phyloP scores from a whole-genome alignment of 352 stramenopile genomes.

The Elongisporangium prolatum region DNA sequence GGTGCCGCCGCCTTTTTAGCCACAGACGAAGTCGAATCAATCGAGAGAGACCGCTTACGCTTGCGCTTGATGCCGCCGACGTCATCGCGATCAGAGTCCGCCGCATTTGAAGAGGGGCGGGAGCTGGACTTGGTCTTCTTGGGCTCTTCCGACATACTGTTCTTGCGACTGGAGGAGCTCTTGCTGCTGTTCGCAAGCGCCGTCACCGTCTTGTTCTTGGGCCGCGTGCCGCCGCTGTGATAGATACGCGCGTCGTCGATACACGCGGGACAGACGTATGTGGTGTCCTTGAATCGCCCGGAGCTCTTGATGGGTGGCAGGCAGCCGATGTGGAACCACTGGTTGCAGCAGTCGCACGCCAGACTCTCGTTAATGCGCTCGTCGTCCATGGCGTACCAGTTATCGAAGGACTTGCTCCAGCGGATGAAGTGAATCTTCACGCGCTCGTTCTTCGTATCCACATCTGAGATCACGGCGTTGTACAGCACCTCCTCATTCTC shows the following conservation, averaged over 20 bases:
- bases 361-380: conserved; percentile 86
- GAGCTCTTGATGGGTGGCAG: conserved; percentile 82
- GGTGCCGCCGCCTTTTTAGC: conserved; percentile 17
- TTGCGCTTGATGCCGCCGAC: conserved; percentile 5
- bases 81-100: not conserved
- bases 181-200: conserved; percentile 4
- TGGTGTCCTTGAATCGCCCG: conserved; percentile 80
- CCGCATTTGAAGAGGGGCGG: not conserved
- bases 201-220: conserved; percentile 34
- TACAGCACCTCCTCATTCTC: conserved; percentile 86
- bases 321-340: conserved; percentile 86
- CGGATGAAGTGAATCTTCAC: conserved; percentile 87
- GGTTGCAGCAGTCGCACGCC: conserved; percentile 86
- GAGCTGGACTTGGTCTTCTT: not conserved
- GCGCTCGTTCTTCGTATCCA: conserved; percentile 63
- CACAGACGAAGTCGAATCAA: conserved; percentile 9
- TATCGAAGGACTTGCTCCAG: conserved; percentile 86
- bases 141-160: conserved; percentile 14
- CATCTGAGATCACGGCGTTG: conserved; percentile 80
- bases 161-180: conserved; percentile 6
- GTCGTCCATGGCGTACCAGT: conserved; percentile 88
- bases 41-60: conserved; percentile 31
- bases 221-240: conserved; percentile 46
- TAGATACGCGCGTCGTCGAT: conserved; percentile 73
- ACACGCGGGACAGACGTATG: conserved; percentile 79